Conservation (phyloP, 2,329 filamentous ascomycete genomes). For the Talaromyces verruculosus region DNA sequence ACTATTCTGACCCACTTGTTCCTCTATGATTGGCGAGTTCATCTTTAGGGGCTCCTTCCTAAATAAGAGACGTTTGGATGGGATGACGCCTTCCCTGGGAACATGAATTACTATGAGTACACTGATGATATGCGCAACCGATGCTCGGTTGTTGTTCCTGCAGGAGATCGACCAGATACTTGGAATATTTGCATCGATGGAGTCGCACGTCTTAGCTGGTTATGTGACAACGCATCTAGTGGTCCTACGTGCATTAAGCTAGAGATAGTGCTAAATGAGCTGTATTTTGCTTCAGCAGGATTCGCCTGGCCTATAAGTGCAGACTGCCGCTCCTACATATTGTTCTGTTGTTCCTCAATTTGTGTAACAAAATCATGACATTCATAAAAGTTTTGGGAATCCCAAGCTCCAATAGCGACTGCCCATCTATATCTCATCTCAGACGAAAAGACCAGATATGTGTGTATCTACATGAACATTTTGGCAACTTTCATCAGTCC, state of each 20-base stretch:
- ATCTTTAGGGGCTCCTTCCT: background rate
- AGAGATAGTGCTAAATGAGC: background rate
- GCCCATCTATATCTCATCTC: background rate
- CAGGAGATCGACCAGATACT: background rate
- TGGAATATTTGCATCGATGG: background rate
- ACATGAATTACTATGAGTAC: background rate
- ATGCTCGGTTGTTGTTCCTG: background rate
- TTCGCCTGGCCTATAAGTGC: background rate
- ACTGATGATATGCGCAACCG: background rate
- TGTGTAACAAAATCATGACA: background rate
- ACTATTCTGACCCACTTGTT: background rate
- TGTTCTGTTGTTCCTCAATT: background rate
- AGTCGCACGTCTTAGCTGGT: background rate
- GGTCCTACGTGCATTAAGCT: constrained; percentile 1
- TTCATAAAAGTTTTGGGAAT: background rate
- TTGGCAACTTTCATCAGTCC: constrained; percentile 39
- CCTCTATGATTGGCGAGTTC: background rate
- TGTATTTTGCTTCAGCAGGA: background rate
- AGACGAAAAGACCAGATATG: background rate
- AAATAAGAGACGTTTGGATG: background rate
- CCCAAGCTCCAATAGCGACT: background rate
- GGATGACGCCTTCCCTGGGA: background rate
- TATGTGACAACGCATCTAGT: constrained; percentile 6
- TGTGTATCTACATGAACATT: constrained; percentile 34
- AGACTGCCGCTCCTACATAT: background rate